Evolutionary conservation across 345 rosid genomes (phyloP).

Genomic region (Rhizophora apiculata): DNA sequence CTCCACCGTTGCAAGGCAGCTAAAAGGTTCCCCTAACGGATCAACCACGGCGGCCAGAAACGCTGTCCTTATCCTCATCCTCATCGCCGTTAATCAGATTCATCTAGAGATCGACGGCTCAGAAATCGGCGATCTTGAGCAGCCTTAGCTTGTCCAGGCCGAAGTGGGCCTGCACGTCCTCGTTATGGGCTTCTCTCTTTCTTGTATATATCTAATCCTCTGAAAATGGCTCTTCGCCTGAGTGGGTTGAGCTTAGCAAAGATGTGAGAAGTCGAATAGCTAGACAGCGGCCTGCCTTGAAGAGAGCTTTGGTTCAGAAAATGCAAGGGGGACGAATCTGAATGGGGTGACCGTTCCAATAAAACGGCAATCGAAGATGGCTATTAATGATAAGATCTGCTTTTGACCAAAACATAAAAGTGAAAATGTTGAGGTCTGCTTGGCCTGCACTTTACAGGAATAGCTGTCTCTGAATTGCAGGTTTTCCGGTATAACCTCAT

Average conservation of each 20-base stretch:
- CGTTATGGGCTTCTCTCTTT: constrained; percentile 26
- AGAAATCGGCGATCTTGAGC: constrained; percentile 3
- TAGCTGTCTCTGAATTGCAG: constrained; percentile 27
- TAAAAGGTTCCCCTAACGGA: background rate
- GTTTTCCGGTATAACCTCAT: constrained; percentile 77
- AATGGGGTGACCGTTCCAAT: constrained; percentile 49
- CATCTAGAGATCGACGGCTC: constrained; percentile 11
- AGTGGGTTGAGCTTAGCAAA: constrained; percentile 92
- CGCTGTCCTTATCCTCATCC: constrained; percentile 16
- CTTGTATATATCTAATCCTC: constrained; percentile 51
- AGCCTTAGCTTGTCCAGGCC: constrained; percentile 10
- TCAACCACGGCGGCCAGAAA: constrained; percentile 36
- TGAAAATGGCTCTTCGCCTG: constrained; percentile 78
- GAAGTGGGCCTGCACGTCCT: constrained; percentile 37
- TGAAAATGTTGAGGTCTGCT: too few relatives aligned
- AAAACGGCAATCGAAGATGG: constrained; percentile 43
- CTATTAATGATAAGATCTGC: constrained; percentile 63
- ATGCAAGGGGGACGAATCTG: constrained; percentile 39
- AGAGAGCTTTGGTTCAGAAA: constrained; percentile 59
- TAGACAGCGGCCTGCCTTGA: constrained; percentile 59
- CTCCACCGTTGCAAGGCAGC: too few relatives aligned
- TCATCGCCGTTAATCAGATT: constrained; percentile 9
- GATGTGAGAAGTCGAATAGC: constrained; percentile 56
- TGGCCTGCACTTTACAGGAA: too few relatives aligned
- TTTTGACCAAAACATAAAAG: too few relatives aligned